Conservation (phyloP, 805 yeast genomes). For the Millerozyma miso region DNA sequence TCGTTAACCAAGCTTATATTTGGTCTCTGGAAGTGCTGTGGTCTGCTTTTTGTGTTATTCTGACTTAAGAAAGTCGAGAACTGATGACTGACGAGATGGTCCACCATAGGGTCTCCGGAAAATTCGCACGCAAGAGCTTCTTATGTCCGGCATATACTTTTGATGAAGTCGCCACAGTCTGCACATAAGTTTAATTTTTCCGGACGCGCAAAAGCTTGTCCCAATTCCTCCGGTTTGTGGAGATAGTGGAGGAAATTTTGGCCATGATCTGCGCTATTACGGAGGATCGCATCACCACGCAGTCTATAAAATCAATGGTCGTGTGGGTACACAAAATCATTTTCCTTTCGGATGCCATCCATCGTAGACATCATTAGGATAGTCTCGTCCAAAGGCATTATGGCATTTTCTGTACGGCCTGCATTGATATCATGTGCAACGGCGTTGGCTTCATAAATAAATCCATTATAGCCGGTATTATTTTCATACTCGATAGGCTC, state of each 20-base stretch:
- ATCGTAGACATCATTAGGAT: conserved; percentile 43
- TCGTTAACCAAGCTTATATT: too few relatives aligned
- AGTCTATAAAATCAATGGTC: conserved; percentile 13
- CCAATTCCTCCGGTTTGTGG: background rate
- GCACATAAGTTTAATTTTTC: background rate
- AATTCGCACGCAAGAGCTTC: background rate
- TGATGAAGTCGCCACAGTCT: background rate
- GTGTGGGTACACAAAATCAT: conserved; percentile 42
- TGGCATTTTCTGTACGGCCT: conserved; percentile 33
- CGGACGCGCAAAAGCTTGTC: background rate
- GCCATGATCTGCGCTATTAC: background rate
- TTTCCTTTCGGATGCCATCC: conserved; percentile 44
- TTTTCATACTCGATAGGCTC: conserved; percentile 26
- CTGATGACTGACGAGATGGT: too few relatives aligned
- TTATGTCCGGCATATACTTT: background rate
- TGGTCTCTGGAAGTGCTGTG: too few relatives aligned
- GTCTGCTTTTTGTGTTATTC: too few relatives aligned
- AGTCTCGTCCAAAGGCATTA: conserved; percentile 44
- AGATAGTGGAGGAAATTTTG: background rate
- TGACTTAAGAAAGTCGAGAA: too few relatives aligned
- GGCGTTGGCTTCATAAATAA: conserved; percentile 55
- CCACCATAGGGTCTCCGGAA: background rate
- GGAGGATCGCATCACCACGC: background rate
- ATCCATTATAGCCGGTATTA: conserved; percentile 41
- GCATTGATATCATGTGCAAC: conserved; percentile 41